phyloP scores from a whole-genome alignment of 2,329 filamentous ascomycete genomes.

The Aureobasidium vineae region DNA sequence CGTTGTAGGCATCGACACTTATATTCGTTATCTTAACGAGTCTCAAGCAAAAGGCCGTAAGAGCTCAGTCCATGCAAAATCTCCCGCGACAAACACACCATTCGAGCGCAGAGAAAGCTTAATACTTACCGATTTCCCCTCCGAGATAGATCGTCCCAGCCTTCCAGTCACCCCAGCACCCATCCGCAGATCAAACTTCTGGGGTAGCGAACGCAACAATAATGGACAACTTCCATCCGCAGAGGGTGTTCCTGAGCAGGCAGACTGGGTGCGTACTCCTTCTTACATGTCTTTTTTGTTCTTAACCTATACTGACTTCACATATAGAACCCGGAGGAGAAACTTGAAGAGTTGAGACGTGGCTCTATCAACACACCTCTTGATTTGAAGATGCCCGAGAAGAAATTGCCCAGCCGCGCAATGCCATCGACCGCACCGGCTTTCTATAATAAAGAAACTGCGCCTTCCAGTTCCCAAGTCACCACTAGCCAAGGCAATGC shows the following conservation, averaged over 20 bases:
- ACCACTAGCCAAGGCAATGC: background rate
- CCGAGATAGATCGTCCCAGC: constrained; percentile 76
- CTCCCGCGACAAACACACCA: constrained; percentile 29
- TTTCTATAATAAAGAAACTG: background rate
- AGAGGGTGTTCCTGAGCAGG: constrained; percentile 80
- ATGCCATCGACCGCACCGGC: constrained; percentile 33
- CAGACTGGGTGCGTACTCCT: constrained; percentile 83
- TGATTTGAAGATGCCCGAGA: constrained; percentile 35
- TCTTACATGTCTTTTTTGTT: background rate
- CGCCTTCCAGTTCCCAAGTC: background rate
- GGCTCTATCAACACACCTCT: constrained; percentile 41
- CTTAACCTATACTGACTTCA: background rate
- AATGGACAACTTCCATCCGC: constrained; percentile 66
- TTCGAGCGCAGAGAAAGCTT: constrained; percentile 53
- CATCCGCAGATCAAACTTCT: constrained; percentile 66
- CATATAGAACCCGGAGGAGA: constrained; percentile 46
- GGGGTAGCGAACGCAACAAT: constrained; percentile 59
- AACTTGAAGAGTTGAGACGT: constrained; percentile 49
- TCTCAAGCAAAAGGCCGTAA: constrained; percentile 60
- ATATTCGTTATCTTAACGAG: constrained; percentile 68
- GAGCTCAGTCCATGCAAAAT: constrained; percentile 29
- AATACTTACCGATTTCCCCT: constrained; percentile 84
- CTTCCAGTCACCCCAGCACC: constrained; percentile 88
- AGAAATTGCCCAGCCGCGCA: constrained; percentile 33
- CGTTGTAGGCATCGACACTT: constrained; percentile 80